A percentile compares a stretch with the other conserved stretches of the same genome.
Conservation (phyloP, 23 red algal species). For the Gracilaria domingensis region DNA sequence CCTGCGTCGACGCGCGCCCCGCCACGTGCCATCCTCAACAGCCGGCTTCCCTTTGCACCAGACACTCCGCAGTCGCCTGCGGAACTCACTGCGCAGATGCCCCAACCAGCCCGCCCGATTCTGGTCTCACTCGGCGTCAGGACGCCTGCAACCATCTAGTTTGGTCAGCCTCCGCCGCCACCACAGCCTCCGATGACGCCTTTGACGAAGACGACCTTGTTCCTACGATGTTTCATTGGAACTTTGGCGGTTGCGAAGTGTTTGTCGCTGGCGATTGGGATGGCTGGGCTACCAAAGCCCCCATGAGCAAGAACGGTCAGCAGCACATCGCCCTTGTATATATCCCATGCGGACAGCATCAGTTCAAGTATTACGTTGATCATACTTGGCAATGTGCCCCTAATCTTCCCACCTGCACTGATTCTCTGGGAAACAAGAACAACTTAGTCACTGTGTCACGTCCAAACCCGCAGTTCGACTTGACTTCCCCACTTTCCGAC, state of each 20-base stretch:
- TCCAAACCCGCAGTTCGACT: slow-evolving; percentile 48
- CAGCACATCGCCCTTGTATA: slow-evolving; percentile 75
- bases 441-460: slow-evolving; percentile 50
- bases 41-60: not conserved
- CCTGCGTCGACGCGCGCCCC: not conserved
- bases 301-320: slow-evolving; percentile 64
- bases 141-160: slow-evolving; percentile 10
- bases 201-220: slow-evolving; percentile 57
- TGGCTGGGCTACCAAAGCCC: slow-evolving; percentile 67
- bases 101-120: not conserved
- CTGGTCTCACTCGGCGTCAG: not conserved
- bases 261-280: slow-evolving; percentile 89
- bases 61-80: not conserved
- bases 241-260: slow-evolving; percentile 73
- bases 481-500: slow-evolving; percentile 11
- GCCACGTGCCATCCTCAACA: not conserved
- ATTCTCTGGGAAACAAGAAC: slow-evolving; percentile 76
- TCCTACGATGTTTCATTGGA: slow-evolving; percentile 85
- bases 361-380: slow-evolving; percentile 94
- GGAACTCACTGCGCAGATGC: slow-evolving; percentile 12
- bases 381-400: slow-evolving; percentile 74
- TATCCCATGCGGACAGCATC: slow-evolving; percentile 73
- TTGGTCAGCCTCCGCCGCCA: slow-evolving; percentile 16
- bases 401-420: slow-evolving; percentile 51
- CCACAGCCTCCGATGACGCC: slow-evolving; percentile 10